Base-by-base conservation (phyloP, 805 yeast genomes). In the Yarrowia phangngaensis region DNA sequence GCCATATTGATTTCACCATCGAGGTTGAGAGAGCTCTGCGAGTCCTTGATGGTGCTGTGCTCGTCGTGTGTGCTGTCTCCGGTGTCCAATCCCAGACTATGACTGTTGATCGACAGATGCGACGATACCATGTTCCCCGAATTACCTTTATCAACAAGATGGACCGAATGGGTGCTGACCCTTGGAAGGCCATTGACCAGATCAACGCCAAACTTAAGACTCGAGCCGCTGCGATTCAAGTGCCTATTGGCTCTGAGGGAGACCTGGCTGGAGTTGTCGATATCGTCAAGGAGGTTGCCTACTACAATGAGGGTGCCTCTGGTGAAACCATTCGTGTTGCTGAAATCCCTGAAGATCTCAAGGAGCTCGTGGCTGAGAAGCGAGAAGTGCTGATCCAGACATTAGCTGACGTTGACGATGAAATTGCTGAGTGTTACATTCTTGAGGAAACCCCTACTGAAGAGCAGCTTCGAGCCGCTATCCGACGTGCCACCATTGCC, bases 101-200 rank as follows among this genome's bases (percentile, higher is more conserved):
- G 52, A 92, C 98, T 30, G 98, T 92, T 36, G 98, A 92, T 67
- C 82, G 98, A 64, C 99, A 92, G 71, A 92, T 92, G 98, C 80
- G 95, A 60, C 82, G 98, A 65, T 92, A 92, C 70, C 88, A 92
- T 63, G 95, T 92, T 62, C 98, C 98, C 49, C 78, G 98, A 63
- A 76, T 92, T 47, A 90, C 98, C 8, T 92, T 92, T 62, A 84
- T 92, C 67, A 92, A 92, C 71, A 92, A 92, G 72, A 89, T 92
- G 97, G 99, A 92, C 68, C 80, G 99, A 65, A 86, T 92, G 96
- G 99, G 99, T 57, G 85, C 98, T 50, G 82, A 92, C 68, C 99
- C 99, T 16, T 92, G 94, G 82, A 78, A 76, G 55, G 96, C 94
- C 51, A 84, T 92, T 60, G 95, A 85, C 51, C 97, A 90, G 70